phyloP scores from a whole-genome alignment of 768 basidiomycete genomes.

The Rhodocollybia butyracea region DNA sequence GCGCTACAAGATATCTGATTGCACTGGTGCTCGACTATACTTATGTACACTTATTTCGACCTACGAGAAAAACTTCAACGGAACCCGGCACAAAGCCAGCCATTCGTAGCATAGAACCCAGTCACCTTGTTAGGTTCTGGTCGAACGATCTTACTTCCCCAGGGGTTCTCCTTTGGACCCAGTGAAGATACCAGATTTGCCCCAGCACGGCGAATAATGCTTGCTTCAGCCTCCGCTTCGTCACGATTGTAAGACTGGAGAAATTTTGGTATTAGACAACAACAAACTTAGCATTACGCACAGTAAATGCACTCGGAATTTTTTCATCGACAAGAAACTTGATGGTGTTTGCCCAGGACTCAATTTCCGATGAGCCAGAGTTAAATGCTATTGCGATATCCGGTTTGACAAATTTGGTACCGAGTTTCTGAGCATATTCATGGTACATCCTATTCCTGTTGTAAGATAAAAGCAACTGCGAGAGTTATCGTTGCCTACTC shows the following conservation, averaged over 20 bases:
- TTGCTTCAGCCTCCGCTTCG: slow-evolving; percentile 14
- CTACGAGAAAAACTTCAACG: neutral
- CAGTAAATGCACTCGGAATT: slow-evolving; percentile 32
- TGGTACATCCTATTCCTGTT: slow-evolving; percentile 26
- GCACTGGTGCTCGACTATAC: too few species aligned
- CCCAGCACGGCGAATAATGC: slow-evolving; percentile 11
- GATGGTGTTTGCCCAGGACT: slow-evolving; percentile 25
- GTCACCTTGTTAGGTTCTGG: slow-evolving; percentile 23
- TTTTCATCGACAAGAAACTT: slow-evolving; percentile 20
- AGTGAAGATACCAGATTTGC: slow-evolving; percentile 11
- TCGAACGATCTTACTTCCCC: slow-evolving; percentile 12
- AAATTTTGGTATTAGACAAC: too few species aligned
- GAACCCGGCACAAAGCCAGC: slow-evolving; percentile 35
- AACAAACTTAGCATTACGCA: slow-evolving; percentile 11
- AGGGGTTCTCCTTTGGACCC: slow-evolving; percentile 15
- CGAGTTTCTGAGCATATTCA: slow-evolving; percentile 15
- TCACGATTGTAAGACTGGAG: slow-evolving; percentile 12
- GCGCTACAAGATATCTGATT: too few species aligned
- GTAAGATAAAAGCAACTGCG: neutral
- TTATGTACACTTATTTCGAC: too few species aligned
- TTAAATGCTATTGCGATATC: slow-evolving; percentile 36
- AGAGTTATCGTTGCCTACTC: slow-evolving; percentile 17
- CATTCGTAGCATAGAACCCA: slow-evolving; percentile 32
- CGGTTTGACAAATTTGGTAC: slow-evolving; percentile 19
- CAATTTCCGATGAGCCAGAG: slow-evolving; percentile 20